phyloP scores from a whole-genome alignment of 805 yeast species.

The Suhomyces vadensis region DNA sequence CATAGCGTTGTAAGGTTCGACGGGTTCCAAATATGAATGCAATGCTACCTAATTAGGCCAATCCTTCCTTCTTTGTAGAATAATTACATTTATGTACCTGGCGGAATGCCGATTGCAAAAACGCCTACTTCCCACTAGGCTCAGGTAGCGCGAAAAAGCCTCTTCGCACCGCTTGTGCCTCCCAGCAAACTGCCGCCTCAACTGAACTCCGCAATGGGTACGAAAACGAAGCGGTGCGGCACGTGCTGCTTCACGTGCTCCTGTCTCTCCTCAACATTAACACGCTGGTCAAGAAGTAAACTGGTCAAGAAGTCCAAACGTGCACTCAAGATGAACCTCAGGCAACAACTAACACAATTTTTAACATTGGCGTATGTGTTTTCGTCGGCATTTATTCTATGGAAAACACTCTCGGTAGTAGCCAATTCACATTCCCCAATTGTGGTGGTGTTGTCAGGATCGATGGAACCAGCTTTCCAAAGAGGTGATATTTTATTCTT shows the following conservation, averaged over 20 bases:
- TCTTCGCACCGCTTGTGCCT: too few relatives aligned
- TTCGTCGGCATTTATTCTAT: conserved; percentile 86
- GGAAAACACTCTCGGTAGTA: conserved; percentile 77
- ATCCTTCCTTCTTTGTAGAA: too few relatives aligned
- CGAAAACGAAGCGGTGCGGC: not conserved
- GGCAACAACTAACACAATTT: conserved; percentile 62
- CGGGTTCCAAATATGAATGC: not conserved
- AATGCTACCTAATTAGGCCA: not conserved
- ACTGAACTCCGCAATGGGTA: not conserved
- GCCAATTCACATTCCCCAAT: conserved; percentile 89
- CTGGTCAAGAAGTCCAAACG: too few relatives aligned
- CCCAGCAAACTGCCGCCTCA: too few relatives aligned
- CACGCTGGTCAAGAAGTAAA: conserved; percentile 6
- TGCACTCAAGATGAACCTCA: conserved; percentile 49
- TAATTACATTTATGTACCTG: too few relatives aligned
- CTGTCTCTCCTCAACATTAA: not conserved
- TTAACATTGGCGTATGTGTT: conserved; percentile 76
- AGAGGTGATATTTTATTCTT: conserved; percentile 91
- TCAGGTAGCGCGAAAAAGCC: too few relatives aligned
- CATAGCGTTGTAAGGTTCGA: too few relatives aligned
- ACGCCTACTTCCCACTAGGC: not conserved
- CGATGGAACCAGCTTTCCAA: conserved; percentile 99
- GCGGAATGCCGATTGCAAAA: too few relatives aligned
- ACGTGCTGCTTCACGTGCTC: not conserved
- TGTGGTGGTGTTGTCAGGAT: conserved; percentile 95